Base-by-base conservation (phyloP, 2,329 filamentous ascomycete genomes). In the Fusarium humuli region DNA sequence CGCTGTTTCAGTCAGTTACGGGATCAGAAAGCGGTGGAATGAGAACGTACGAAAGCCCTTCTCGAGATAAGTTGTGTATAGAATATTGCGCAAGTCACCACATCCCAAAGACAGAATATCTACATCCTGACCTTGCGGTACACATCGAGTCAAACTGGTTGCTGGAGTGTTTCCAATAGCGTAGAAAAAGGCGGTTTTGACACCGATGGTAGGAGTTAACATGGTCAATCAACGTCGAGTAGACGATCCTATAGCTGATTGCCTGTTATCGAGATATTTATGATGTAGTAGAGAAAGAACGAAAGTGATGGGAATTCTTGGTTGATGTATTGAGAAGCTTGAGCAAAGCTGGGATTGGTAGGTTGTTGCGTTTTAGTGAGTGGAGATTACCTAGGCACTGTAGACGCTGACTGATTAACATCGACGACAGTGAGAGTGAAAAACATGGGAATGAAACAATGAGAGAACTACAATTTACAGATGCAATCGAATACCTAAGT, bases 81-180 rank as follows among this genome's bases (percentile, higher is more conserved):
- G 77, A 29, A 90, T 81, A 65, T 87, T 86, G 14, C 87, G 82
- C 45, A 85, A 77, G 77, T 90, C 88, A 13, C 86, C 86, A 59
- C 85, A 88, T 4, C 85, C 87, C 5, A 90, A 80, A 2, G 86
- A 80, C 18, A 91, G 79, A 7, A 89, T 76, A 48, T 82, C 76
- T 3, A 81, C 85, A 71, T 85, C 78, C n/a, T 82, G 66, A 6
- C 84, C 86, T 12, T 83, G 83, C 1, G 86, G 84, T 4, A 88
- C 68, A 34, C 79, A 77, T 50, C 81, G 78, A 1, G 83, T 83
- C 11, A 89, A 76, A 68, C 81, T 84, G 10, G 83, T 78, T 7
- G 88, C 86, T 6, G 87, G 84, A 0, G 84, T 87, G 73, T 87
- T 87, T 25, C 86, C 86, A n/a, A 84, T 78, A 3, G 86, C 83